A percentile compares a stretch with the other conserved stretches of the same genome.
Conservation (phyloP, 805 yeast species). For the Candida morakotiae region DNA sequence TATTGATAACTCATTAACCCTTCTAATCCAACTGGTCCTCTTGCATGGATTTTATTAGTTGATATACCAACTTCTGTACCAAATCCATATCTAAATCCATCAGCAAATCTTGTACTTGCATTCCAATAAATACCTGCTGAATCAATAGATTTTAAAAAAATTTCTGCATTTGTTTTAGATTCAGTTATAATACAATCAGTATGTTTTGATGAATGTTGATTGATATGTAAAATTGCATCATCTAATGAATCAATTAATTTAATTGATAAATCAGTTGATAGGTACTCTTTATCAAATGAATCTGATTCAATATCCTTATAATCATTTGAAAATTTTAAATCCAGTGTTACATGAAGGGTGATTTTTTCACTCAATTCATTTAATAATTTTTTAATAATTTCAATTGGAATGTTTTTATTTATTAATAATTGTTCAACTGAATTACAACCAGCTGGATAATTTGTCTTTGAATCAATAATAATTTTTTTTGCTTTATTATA, state of each 20-base stretch:
- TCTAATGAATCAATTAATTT: conserved; percentile 53
- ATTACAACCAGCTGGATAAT: conserved; percentile 99
- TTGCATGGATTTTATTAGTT: conserved; percentile 93
- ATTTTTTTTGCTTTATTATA: conserved; percentile 71
- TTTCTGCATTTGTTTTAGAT: conserved; percentile 63
- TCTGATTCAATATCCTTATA: conserved; percentile 50
- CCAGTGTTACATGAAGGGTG: conserved; percentile 61
- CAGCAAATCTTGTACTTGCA: conserved; percentile 95
- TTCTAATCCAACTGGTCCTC: conserved; percentile 98
- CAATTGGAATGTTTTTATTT: conserved; percentile 38
- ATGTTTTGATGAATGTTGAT: conserved; percentile 90
- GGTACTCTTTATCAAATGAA: conserved; percentile 80
- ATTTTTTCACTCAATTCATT: conserved; percentile 60
- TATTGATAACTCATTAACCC: conserved; percentile 96
- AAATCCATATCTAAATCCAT: conserved; percentile 97
- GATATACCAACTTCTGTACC: conserved; percentile 99
- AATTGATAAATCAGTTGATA: conserved; percentile 80
- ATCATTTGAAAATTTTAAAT: conserved; percentile 33
- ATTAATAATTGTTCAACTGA: conserved; percentile 87
- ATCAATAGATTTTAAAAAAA: conserved; percentile 80
- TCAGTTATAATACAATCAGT: conserved; percentile 91
- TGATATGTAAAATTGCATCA: conserved; percentile 83
- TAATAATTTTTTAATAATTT: conserved; percentile 20
- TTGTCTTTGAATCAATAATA: conserved; percentile 83
- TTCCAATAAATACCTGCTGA: conserved; percentile 98